phyloP scores from a whole-genome alignment of 2,329 filamentous ascomycete species.

The Apiospora rasikravindrae region DNA sequence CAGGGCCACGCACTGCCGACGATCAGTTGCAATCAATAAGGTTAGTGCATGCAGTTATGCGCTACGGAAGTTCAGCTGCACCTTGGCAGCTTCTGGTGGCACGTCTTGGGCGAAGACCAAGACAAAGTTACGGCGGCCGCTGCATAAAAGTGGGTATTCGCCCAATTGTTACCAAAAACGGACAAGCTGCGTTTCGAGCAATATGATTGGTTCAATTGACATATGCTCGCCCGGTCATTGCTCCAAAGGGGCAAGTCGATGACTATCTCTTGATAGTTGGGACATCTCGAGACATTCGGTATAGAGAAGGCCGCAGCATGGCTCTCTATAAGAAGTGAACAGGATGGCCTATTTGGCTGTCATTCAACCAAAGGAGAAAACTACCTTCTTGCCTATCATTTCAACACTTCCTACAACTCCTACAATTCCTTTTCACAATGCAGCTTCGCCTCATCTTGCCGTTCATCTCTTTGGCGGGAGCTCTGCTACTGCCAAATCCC shows the following conservation, averaged over 20 bases:
- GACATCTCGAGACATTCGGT: too few species aligned
- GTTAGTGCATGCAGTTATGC: not conserved
- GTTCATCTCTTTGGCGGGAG: not conserved
- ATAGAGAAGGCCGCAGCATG: not conserved
- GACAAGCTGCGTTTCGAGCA: not conserved
- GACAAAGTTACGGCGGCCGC: not conserved
- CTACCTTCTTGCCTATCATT: not conserved
- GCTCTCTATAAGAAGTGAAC: not conserved
- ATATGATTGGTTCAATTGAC: not conserved
- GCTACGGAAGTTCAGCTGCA: not conserved
- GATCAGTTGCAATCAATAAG: not conserved
- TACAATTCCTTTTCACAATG: not conserved
- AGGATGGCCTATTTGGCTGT: not conserved
- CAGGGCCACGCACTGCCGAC: not conserved
- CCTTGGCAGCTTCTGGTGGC: not conserved
- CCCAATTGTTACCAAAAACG: not conserved
- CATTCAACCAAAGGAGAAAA: not conserved
- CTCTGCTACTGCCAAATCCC: conserved; percentile 18
- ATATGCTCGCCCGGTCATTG: not conserved
- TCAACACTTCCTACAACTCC: not conserved
- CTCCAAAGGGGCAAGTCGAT: not conserved
- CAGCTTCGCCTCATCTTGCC: not conserved
- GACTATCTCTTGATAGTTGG: not conserved
- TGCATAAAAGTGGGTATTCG: not conserved
- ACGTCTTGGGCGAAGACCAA: not conserved